Base-by-base conservation (phyloP, 768 basidiomycete genomes). In the Trametes meyenii region DNA sequence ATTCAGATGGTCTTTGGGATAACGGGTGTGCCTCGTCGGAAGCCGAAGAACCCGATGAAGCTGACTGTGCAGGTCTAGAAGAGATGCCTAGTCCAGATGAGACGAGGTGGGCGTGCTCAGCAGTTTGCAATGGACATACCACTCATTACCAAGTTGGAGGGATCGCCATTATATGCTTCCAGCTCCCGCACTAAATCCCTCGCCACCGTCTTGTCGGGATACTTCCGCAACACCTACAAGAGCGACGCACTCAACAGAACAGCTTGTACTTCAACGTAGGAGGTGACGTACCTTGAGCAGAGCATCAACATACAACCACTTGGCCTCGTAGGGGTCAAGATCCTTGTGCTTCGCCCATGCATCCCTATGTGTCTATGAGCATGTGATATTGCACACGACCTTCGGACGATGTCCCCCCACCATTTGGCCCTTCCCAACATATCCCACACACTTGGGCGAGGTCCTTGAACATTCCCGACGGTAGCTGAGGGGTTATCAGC, bases 301-400 rank as follows among this genome's bases (percentile, higher is more conserved):
- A 11, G 92, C 89, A 56, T 94, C 91, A 2, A 96, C 93, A 75
- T 98, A 98, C 17, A 88, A 73, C 83, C 87, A 88, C 75, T 94
- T 96, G 2, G 96, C 94, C 69, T 96, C 90, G 55, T 82, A 82
- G 23, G 83, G 71, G 63, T 88, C 85, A 42, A 95, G 71, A 64
- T 94, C 93, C 66, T 87, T 89, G 71, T 96, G 93, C 72, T 95
- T 96, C 49, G 90, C 88, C 96, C 96, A 98, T 45, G 92, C 92
- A 77, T 96, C 94, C 93, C 94, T 95, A 54, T 24, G 21, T 55
- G 17, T 23, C 26, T 40, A 48, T 62, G 19, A 62, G 49, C 67
- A 69, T 61, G 69, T 67, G 68, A 67, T 69, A 63, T 2, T 54
- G 42, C 19, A 36, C 11, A 33, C 11, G 21, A 7, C 6, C 26